Percentiles rank a stretch among this genome's conserved stretches.
phyloP scores from a whole-genome alignment of 2,329 filamentous ascomycete genomes.

The Neofusicoccum sp. region DNA sequence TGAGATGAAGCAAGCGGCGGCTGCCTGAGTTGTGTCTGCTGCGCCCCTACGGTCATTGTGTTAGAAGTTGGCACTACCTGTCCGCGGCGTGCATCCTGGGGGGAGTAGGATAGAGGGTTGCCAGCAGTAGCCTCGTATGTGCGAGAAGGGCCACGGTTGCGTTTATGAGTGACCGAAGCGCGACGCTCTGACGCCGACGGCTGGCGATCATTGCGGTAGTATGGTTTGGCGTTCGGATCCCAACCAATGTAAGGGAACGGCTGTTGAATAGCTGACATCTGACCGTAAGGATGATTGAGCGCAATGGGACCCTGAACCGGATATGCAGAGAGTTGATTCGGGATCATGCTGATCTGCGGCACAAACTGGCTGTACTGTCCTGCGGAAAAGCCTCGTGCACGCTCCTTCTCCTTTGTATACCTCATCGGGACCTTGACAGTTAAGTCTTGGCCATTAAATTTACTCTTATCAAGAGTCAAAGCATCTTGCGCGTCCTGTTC shows the following conservation, averaged over 20 bases:
- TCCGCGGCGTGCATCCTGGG: constrained; percentile 3
- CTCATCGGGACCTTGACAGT: neutral
- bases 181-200: neutral
- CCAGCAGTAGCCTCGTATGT: neutral
- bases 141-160: neutral
- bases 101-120: constrained; percentile 2
- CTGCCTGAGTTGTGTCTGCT: neutral
- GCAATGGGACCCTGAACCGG: neutral
- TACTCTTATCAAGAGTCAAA: neutral
- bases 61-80: neutral
- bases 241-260: neutral
- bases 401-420: neutral
- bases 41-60: neutral
- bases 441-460: neutral
- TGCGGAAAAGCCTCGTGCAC: neutral
- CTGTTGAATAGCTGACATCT: neutral
- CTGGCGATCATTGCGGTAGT: neutral
- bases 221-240: neutral
- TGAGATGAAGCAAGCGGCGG: neutral
- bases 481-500: neutral
- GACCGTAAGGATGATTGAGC: neutral
- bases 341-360: too few relatives aligned
- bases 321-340: neutral
- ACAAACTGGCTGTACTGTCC: too few relatives aligned
- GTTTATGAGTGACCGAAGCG: neutral